Base-by-base conservation (phyloP, 1,284 basidiomycete species). In the Schizophyllum amplum region DNA sequence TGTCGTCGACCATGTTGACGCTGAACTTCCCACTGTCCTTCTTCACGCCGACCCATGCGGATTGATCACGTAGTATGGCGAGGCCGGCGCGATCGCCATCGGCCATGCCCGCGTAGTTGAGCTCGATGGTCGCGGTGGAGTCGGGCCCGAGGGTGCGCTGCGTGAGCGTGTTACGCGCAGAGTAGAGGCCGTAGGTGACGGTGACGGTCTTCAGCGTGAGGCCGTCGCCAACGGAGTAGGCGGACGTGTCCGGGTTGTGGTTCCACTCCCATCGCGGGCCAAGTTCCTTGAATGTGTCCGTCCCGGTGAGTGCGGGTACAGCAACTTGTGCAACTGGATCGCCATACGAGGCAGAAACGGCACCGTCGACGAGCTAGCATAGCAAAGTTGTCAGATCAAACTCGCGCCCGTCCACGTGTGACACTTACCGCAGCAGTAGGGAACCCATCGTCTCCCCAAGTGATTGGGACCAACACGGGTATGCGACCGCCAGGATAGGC, bases 201-300 rank as follows among this genome's bases (percentile, higher is more conserved):
- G 65, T 63, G 17, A 60, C 64, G 4, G 66, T 64, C 24, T 61
- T 55, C n/a, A 67, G 61, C 27, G 60, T 58, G n/a, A 68, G 62
- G 26, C 65, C 66, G 21, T 59, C 59, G 47, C 58, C 61, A 50
- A 63, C 58, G 20, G 62, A 59, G 59, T 61, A 66, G 27, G 59
- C 60, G 24, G 60, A 54, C 15, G 55, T 64, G 54, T 66, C 64
- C 9, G 67, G 66, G 54, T 66, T 65, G 57, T 67, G 66, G 57
- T 68, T 66, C 67, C 66, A 68, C 53, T 67, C 66, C 64, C 66
- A 67, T 47, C 63, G 56, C 24, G 60, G 63, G 21, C 61, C 57
- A 22, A 68, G 52, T 11, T 61, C 50, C 5, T 60, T 57, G 60
- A 67, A 66, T 7, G 25, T 56, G 52, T 66, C 65, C 23, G 60